Evolutionary conservation across 805 yeast genomes (phyloP), one percentile per base, ranked within the genome.

Genomic region (Zygosaccharomyces siamensis): DNA sequence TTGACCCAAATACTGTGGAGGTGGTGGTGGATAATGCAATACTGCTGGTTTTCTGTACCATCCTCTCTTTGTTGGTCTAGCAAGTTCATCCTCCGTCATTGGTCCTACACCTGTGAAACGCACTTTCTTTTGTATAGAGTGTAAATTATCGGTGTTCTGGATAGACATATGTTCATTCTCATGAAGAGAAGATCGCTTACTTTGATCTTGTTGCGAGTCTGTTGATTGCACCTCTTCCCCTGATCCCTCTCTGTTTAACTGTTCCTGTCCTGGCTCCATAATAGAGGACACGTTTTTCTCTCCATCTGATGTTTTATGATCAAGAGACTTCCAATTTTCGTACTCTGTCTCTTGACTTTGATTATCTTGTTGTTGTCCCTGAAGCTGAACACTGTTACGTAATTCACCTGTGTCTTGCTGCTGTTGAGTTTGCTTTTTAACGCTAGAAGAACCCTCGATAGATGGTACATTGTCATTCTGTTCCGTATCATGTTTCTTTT

Each of bases 31-130:
- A 42, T 66, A 66, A 43, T 64, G 66, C 12, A 67, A 44, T 3
- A 63, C 63, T 5, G 67, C 63, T 0, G 71, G 71, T 30, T 67
- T 67, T 44, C 63, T 64, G 48, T 66, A 66, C 71, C 71, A 67
- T 1, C 71, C 70, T 40, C 58, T 58, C 41, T 59, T 64, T 24
- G 61, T 65, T 2, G 71, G 70, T 32, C 47, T 52, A 2, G 61
- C 59, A 14, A 64, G 57, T 45, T 67, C 71, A 14, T 59, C 56
- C 1, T 51, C 55, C 1, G 60, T 49, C 60, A 66, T 59, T 6
- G 72, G 70, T 4, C 71, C 67, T 0, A 67, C 72, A 10, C 71
- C 71, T 3, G 55, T 47, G 48, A 67, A 67, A 26, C 71, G 58
- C 3, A 67, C 72, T 40, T 59, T 67, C 51, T 65, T 65, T 4